Evolutionary conservation across 805 yeast species (phyloP), one percentile per base, ranked within the genome.

Genomic region (Starmerella vitae): DNA sequence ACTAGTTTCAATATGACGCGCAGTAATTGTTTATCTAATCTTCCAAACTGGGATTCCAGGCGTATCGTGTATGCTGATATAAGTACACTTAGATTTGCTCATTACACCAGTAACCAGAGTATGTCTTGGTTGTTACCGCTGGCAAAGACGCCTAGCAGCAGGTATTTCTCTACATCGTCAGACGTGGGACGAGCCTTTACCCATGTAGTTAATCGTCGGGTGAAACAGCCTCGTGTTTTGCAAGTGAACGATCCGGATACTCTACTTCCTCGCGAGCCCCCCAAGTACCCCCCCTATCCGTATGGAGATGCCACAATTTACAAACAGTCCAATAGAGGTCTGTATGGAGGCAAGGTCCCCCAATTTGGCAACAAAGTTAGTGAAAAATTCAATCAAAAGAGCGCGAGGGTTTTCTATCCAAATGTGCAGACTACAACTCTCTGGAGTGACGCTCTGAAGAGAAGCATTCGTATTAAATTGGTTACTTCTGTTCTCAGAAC

Each of bases 271-370:
- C 27, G 42, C 7, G 57, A 61, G 42, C 59, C 56, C 21, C 49
- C 53, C 20, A 47, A 64, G 34, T 66, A 65, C 48, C 91, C 91
- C 9, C 75, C 67, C 8, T 80, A 80, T 56, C 77, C 81, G 37
- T 88, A 78, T 60, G 88, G 88, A 20, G 85, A 80, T 43, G 70
- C 95, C 3, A 62, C 65, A 38, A 68, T 74, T 45, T 88, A 75
- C 65, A 85, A 85, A 57, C 79, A 85, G 61, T 76, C 86, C 50
- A 83, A 88, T 58, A 64, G 77, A 37, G 98, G 97, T 4, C 67
- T 91, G 30, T 88, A 72, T 57, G 99, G 97, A 19, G 98, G 95
- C 13, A 72, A 80, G 40, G 78, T 78, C 54, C 71, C 82, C 36
- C 75, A 73, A 47, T 70, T 75, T 46, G 93, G 94, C 50, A 73